Base-by-base conservation (phyloP, 2,329 filamentous ascomycete genomes). In the Emmonsiellopsis sp. region DNA sequence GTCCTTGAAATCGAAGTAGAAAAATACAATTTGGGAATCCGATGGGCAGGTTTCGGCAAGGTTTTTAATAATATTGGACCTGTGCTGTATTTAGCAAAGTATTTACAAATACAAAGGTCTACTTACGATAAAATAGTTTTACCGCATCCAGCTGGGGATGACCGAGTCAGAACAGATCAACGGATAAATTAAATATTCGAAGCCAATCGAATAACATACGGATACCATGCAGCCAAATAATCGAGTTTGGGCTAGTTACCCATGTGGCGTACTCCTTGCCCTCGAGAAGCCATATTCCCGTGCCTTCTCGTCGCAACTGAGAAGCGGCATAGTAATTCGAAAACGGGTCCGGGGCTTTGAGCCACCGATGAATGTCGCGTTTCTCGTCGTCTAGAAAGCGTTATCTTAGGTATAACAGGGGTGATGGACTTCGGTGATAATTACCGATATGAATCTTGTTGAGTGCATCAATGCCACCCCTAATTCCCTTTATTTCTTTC, bases 1-100 rank as follows among this genome's bases (percentile, higher is more conserved):
- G 48, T 74, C 64, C 5, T 64, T 72, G 59, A 74, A 75, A 51
- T 67, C 65, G 46, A 72, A 72, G 54, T 67, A 70, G 57, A 69
- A 72, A 49, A 69, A 70, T 8, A 49, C 31, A 2, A 56, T 47
- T 6, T 34, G 46, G 1, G 17, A 27, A 1, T 36, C 21, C 13
- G 48, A 21, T 9, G 44, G n/a, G 5, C 37, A 5, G 13, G 11
- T 43, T 54, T 60, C 40, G 59, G 32, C 31, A 58, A 47, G 49
- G 49, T 65, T 51, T 53, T 68, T 49, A n/a, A 73, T 60, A 31
- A 74, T 57, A 2, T 63, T 68, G 5, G 67, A 71, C 11, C 36
- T n/a, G 13, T 39, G 3, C 9, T 39, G 36, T 27, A n/a, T 39
- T 39, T 39, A 39, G 8, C 14, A 54, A n/a, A 10, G 13, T n/a